Base-by-base conservation (phyloP, 2,329 filamentous ascomycete species). In the Magnaporthiopsis poae region DNA sequence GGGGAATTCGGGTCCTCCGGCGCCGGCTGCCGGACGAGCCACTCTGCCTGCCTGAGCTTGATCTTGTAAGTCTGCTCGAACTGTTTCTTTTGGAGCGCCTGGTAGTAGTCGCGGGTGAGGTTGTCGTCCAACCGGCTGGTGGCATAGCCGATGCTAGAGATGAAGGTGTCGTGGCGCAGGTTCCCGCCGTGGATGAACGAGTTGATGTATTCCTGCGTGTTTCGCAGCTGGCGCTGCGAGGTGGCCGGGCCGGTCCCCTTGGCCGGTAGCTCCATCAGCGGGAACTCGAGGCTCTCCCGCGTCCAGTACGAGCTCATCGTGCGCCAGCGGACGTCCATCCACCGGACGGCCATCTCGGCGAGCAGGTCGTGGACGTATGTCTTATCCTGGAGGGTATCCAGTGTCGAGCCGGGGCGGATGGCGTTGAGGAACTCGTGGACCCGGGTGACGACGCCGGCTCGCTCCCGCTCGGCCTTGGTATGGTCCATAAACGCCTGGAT, bases 311-410 rank as follows among this genome's bases (percentile, higher is more conserved):
- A 9, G 5, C n/a, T 25, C 62, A 64, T 31, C 12, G 62, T 31
- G 3, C 62, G 62, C 39, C 39, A 56, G 25, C 62, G 62, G 36
- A 64, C 62, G 29, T 52, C 62, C 62, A 29, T 56, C 39, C 62
- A 64, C 8, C 56, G 39, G 3, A 56, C n/a, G 2, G 31, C 13
- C 62, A 64, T 64, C 27, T 64, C 62, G n/a, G 13, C 36, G 39
- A 29, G 21, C 21, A n/a, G 33, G 7, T 56, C 25, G 1, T 12
- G 25, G 39, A 64, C 27, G 25, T 52, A 56, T 2, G 46, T 8
- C 46, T 56, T 5, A 2, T 25, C 21, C 7, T 56, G 46, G 46
- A 25, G 46, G 7, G n/a, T 25, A 3, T 56, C 46, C 46, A 56
- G 46, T 11, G 9, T 25, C 21, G 46, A 11, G 7, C 46, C 46